Percentiles rank a stretch among this genome's conserved stretches.
phyloP scores from a whole-genome alignment of 345 rosid genomes.

The Trapa incisa region DNA sequence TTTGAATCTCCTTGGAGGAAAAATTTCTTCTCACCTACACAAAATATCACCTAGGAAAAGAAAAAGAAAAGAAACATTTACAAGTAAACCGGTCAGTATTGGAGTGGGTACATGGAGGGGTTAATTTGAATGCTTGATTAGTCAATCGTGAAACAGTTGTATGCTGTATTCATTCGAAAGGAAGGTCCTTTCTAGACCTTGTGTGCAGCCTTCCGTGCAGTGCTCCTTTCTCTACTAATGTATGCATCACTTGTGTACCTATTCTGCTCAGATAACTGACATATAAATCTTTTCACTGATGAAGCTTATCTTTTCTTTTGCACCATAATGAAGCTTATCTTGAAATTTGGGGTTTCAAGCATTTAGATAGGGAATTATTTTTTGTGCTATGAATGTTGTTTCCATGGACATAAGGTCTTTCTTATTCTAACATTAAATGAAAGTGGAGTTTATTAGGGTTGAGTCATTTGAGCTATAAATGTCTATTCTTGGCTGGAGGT shows the following conservation, averaged over 20 bases:
- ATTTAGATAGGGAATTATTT: not conserved
- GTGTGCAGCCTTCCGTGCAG: not conserved
- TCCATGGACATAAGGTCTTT: not conserved
- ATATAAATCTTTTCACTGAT: not conserved
- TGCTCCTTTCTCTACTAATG: not conserved
- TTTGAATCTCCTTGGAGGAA: not conserved
- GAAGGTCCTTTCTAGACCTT: not conserved
- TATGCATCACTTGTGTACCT: not conserved
- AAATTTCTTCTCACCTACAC: too few relatives aligned
- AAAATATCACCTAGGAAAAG: too few relatives aligned
- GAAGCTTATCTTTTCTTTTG: not conserved
- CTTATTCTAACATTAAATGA: not conserved
- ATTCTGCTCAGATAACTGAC: too few relatives aligned
- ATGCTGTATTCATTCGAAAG: not conserved
- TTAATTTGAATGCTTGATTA: too few relatives aligned
- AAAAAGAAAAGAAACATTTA: too few relatives aligned
- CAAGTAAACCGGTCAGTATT: not conserved
- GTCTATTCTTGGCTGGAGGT: not conserved
- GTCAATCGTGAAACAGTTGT: too few relatives aligned
- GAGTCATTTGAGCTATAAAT: not conserved
- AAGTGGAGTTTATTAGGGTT: too few relatives aligned
- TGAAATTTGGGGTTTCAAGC: not conserved
- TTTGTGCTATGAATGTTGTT: not conserved
- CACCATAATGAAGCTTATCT: not conserved
- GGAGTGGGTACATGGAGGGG: too few relatives aligned